phyloP scores from a whole-genome alignment of 345 rosid species.

The Murraya koenigii region DNA sequence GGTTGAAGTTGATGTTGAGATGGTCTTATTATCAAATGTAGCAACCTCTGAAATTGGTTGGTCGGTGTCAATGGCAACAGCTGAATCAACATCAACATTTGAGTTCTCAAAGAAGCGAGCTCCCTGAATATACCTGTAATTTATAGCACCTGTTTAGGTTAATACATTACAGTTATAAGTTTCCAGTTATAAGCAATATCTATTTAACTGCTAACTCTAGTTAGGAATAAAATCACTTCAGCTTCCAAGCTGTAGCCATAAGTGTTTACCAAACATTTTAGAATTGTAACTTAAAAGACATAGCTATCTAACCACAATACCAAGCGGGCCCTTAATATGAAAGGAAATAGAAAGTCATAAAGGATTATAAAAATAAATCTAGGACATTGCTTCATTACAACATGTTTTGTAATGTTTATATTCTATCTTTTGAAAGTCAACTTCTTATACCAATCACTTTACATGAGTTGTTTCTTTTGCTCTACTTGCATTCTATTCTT shows the following conservation, averaged over 20 bases:
- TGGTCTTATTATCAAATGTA: slow-evolving; percentile 29
- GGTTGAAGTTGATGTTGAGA: slow-evolving; percentile 23
- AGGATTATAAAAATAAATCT: not conserved
- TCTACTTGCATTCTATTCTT: not conserved
- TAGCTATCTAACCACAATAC: no score
- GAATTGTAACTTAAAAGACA: no score
- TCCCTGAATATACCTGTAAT: slow-evolving; percentile 74
- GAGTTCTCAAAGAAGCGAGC: slow-evolving; percentile 48
- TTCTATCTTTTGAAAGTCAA: not conserved
- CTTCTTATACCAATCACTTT: not conserved
- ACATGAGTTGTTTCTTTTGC: not conserved
- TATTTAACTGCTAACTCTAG: not conserved
- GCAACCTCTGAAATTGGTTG: slow-evolving; percentile 46
- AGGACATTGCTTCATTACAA: not conserved
- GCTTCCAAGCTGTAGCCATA: no score
- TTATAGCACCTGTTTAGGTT: slow-evolving; percentile 6
- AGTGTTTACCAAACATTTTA: no score
- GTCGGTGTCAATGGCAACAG: slow-evolving; percentile 32
- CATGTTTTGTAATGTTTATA: not conserved
- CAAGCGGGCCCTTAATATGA: not conserved
- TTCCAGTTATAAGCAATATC: not conserved
- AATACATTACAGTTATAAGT: no score
- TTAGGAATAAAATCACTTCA: no score
- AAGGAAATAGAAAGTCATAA: not conserved
- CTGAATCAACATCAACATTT: slow-evolving; percentile 33